Evolutionary conservation across 768 basidiomycete genomes (phyloP).

Genomic region (Termitomyces eurrhizus): DNA sequence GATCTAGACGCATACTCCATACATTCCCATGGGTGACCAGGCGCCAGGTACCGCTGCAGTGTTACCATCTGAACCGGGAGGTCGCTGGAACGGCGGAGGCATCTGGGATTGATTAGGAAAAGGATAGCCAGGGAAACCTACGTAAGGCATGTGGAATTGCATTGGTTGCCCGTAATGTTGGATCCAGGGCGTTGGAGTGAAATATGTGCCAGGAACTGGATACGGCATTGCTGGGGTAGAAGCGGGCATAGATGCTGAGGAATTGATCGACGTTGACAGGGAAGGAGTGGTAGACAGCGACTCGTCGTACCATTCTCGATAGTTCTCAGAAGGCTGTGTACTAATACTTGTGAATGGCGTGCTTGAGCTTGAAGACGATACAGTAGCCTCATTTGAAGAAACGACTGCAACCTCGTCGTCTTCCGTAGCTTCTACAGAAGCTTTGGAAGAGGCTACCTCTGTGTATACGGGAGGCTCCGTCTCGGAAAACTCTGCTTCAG

Average conservation of each 20-base stretch:
- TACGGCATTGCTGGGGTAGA: conserved; percentile 25
- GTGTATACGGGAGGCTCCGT: conserved; percentile 13
- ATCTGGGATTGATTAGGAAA: conserved; percentile 24
- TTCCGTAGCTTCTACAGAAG: background rate
- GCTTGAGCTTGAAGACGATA: conserved; percentile 15
- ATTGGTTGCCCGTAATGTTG: conserved; percentile 46
- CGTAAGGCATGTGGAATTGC: conserved; percentile 50
- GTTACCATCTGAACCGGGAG: conserved; percentile 34
- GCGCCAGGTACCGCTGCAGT: conserved; percentile 27
- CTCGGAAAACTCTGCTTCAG: conserved; percentile 3
- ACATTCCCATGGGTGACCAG: conserved; percentile 40
- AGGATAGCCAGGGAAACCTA: conserved; percentile 45
- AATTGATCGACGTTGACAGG: conserved; percentile 29
- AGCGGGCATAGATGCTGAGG: conserved; percentile 22
- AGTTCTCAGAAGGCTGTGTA: conserved; percentile 25
- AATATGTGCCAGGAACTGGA: conserved; percentile 38
- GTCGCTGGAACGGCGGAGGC: conserved; percentile 27
- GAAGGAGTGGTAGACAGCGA: conserved; percentile 35
- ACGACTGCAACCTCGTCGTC: background rate
- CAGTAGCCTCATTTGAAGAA: conserved; percentile 15
- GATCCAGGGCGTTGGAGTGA: conserved; percentile 50
- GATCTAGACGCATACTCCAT: conserved; percentile 36
- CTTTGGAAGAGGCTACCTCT: conserved; percentile 8
- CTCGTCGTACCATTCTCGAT: conserved; percentile 44
- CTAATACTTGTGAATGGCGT: conserved; percentile 13